Base-by-base conservation (phyloP, 257 asterid genomes). In the Cruciata laevipes region DNA sequence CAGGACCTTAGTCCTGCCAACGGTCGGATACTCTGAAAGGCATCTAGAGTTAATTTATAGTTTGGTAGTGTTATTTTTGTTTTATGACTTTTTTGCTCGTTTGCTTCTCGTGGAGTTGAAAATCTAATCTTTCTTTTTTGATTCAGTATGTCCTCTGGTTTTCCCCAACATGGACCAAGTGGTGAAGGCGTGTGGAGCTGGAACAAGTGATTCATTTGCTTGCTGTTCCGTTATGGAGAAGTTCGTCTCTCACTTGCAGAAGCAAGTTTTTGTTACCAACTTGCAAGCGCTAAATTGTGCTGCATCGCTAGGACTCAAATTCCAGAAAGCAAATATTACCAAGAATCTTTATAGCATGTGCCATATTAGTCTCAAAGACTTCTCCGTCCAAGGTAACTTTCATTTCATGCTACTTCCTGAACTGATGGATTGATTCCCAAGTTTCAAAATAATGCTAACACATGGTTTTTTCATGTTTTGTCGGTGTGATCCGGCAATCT, bases 221-320 rank as follows among this genome's bases (percentile, higher is more conserved):
- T 94, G 99, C 76, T 94, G 99, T 78, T 68, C 76, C 51, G 83
- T 95, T 0, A 61, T 94, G 44, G 95, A 84, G 75, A 86, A 79
- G 69, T 90, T 85, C 20, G 86, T 94, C 35, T 82, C 96, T 61
- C 96, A 83, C 89, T 79, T 94, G 82, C 99, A 94, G 80, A 84
- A 87, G 76, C 99, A 94, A 84, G 89, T 93, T 80, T 88, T 94
- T 49, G 87, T 91, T 75, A 94, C 99, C 37, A 94, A 94, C 85
- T 83, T 94, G 85, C 99, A 94, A 77, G 99, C 97, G 69, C 72
- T 90, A 70, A 88, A 94, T 72, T 94, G 99, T 79, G 97, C 99
- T 27, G 84, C 97, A 32, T 87, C 86, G 14, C 90, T 94, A 66
- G 97, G 99, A 63, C 81, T 78, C 21, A 83, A 82, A 76, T 67